Conservation (phyloP, 352 stramenopile species). For the Phytophthora tentaculata region DNA sequence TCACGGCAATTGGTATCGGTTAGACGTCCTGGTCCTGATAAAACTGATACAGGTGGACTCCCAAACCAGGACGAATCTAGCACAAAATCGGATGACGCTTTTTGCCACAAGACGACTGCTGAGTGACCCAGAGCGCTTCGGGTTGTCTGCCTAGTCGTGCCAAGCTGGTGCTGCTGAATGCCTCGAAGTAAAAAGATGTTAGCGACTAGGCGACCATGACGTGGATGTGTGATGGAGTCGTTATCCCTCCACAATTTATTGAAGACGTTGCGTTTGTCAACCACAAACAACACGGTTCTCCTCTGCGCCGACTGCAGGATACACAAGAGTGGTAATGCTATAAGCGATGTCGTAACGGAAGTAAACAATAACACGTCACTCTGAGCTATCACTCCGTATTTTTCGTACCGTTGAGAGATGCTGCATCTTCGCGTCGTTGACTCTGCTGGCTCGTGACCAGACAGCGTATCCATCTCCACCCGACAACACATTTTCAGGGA, state of each 20-base stretch:
- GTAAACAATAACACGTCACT: neutral
- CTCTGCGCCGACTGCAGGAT: neutral
- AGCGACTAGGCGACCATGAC: neutral
- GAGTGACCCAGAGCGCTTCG: neutral
- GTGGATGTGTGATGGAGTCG: neutral
- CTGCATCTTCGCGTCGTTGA: neutral
- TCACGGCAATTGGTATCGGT: too few relatives aligned
- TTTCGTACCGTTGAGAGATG: neutral
- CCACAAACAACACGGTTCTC: neutral
- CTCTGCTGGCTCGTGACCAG: neutral
- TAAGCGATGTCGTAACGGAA: neutral
- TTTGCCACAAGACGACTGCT: neutral
- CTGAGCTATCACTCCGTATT: neutral
- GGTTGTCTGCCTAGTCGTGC: neutral
- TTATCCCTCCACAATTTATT: neutral
- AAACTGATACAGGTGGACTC: too few relatives aligned
- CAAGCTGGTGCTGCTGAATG: neutral
- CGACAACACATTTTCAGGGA: neutral
- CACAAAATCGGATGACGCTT: neutral
- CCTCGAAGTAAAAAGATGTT: neutral
- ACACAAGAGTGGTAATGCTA: neutral
- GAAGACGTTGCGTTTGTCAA: neutral
- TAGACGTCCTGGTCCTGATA: too few relatives aligned
- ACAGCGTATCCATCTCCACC: too few relatives aligned
- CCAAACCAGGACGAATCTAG: too few relatives aligned